Evolutionary conservation across 2,329 filamentous ascomycete genomes (phyloP), one percentile per base, ranked within the genome.

Genomic region (Xylaria sp.): DNA sequence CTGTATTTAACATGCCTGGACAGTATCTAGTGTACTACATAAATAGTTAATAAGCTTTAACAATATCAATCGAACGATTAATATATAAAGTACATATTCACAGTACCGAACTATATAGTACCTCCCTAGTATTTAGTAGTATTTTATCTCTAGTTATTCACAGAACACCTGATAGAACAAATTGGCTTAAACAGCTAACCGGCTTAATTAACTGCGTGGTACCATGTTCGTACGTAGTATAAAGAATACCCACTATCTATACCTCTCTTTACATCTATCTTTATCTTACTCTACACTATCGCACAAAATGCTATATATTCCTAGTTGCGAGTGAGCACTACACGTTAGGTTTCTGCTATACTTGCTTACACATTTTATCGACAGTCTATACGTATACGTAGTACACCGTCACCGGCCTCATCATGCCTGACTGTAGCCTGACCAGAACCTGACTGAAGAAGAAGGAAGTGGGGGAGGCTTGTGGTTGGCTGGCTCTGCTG

Each of bases 361-460:
- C 6, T 44, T 44, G 40, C 42, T 21, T 47, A 27, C 21, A 51
- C 23, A 25, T 12, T 51, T 27, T 27, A 25, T 51, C n/a, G 23
- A 16, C 48, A 53, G 48, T 25, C 10, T 5, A 12, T 16, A 40
- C 12, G 37, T 13, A 6, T 42, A 42, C 13, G 12, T 5, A 42
- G 40, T 47, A 47, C 44, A 23, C n/a, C n/a, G 18, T 47, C 50
- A 51, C 44, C 29, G 29, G 44, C 32, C 47, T 27, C 51, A 54
- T 54, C 40, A 44, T n/a, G 51, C 51, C 51, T 21, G 51, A 54
- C 27, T 54, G 44, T 47, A 47, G 44, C 44, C 44, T 47, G 44
- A 47, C 51, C 47, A 27, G 47, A 16, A 71, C 65, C 40, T 65
- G 68, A 69, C 63, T 64, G 63, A 63, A 66, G 66, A 69, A 66